phyloP scores from a whole-genome alignment of 805 yeast species.

The Zygotorulaspora danielsina region DNA sequence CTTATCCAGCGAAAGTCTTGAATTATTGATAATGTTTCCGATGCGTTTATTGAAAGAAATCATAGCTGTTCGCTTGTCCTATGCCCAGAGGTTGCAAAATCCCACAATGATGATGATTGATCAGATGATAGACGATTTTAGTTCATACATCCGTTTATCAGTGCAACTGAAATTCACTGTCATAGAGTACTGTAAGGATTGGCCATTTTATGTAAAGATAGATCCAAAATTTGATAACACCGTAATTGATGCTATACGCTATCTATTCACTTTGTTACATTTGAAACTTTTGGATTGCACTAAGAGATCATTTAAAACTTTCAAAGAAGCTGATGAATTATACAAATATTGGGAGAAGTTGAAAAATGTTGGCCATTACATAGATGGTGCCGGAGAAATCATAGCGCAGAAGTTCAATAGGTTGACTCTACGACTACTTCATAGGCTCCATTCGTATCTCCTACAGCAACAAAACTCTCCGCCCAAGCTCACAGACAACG shows the following conservation, averaged over 20 bases:
- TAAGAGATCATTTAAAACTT: slow-evolving; percentile 67
- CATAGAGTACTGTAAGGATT: slow-evolving; percentile 53
- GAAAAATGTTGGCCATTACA: slow-evolving; percentile 67
- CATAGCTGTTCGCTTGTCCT: slow-evolving; percentile 64
- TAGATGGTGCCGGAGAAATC: slow-evolving; percentile 76
- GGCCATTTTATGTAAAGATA: slow-evolving; percentile 65
- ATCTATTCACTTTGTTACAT: slow-evolving; percentile 65
- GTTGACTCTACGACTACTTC: slow-evolving; percentile 62
- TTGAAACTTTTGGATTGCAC: slow-evolving; percentile 77
- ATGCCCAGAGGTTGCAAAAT: slow-evolving; percentile 71
- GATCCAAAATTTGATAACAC: slow-evolving; percentile 63
- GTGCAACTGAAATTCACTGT: slow-evolving; percentile 68
- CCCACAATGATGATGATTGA: slow-evolving; percentile 96
- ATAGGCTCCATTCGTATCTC: slow-evolving; percentile 64
- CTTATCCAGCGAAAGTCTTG: slow-evolving; percentile 59
- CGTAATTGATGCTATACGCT: slow-evolving; percentile 67
- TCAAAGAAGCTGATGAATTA: slow-evolving; percentile 86
- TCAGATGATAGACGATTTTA: slow-evolving; percentile 84
- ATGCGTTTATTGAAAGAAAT: slow-evolving; percentile 74
- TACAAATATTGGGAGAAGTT: slow-evolving; percentile 78
- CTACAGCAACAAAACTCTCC: slow-evolving; percentile 69
- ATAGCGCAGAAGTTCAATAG: slow-evolving; percentile 72
- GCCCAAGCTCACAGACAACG: slow-evolving; percentile 37
- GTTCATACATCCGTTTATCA: slow-evolving; percentile 69
- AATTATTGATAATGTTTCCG: slow-evolving; percentile 70